Base-by-base conservation (phyloP, 805 yeast genomes). In the Ogataea corticis region DNA sequence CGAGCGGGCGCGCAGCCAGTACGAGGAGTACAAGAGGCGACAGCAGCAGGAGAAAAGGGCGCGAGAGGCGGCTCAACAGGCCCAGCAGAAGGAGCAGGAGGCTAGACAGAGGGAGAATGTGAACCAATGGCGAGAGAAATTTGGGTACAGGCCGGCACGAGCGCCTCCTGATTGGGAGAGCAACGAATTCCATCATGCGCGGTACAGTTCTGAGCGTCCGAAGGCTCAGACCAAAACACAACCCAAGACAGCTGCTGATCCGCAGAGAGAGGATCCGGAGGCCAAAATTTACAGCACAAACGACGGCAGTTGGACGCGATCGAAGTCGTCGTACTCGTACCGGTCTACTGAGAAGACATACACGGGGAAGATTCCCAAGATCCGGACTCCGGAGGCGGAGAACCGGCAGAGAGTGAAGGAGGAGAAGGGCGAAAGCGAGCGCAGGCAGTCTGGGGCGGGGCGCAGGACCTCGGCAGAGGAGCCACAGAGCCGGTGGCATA, bases 241-340 rank as follows among this genome's bases (percentile, higher is more conserved):
- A n/a, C 15, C 16, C 5, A n/a, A 19, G 9, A 38, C 12, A 23
- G 25, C 6, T 32, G 36, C 17, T 25, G 27, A 29, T 17, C 19
- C 37, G 2, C n/a, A 38, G 37, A 16, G 38, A n/a, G 42, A 44
- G 19, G 50, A 44, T 17, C 60, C 63, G 6, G 50, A 46, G 27
- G 57, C 57, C 4, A 41, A 45, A 2, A 38, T 58, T 9, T 32
- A 44, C 14, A 55, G 49, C 33, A 62, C 66, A 1, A 45, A 61
- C 23, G 58, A 58, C 45, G 61, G 57, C 2, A 47, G 41, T 7
- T 60, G 63, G 62, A 53, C 57, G 7, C 50, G 38, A 7, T 59
- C 65, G 7, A 44, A 42, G 21, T 51, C 62, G 1, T 50, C 65
- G 3, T 64, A 63, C 35, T 58, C 67, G 4, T 63, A 49, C 41